These are phyloP conservation scores for Alternaria panax DNA, from an alignment of 2,329 filamentous ascomycete species.

Conservation along the genomic window DNA sequence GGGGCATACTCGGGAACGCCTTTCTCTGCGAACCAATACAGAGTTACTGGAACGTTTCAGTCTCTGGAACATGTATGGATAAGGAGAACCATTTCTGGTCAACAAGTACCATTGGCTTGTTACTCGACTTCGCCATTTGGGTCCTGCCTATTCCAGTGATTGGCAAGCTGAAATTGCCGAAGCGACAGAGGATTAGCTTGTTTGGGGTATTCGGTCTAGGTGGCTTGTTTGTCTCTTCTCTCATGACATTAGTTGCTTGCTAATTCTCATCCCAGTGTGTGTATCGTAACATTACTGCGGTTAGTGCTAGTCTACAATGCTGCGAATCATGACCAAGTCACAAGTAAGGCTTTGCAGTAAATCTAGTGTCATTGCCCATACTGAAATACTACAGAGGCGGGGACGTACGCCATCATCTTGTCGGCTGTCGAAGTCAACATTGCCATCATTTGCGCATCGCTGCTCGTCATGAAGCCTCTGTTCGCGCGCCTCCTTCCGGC, in stretches of 20 bases:
- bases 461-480: constrained; percentile 55
- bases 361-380: not conserved
- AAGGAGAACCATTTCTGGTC: constrained; percentile 35
- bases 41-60: constrained; percentile 35
- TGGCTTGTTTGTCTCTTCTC: constrained; percentile 38
- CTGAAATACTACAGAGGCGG: constrained; percentile 37
- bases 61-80: constrained; percentile 33
- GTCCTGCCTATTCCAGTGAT: constrained; percentile 42
- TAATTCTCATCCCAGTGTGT: constrained; percentile 29
- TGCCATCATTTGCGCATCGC: constrained; percentile 55
- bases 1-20: constrained; percentile 39
- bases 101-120: constrained; percentile 37
- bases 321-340: constrained; percentile 25
- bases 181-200: constrained; percentile 44
- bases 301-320: constrained; percentile 35
- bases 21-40: constrained; percentile 39
- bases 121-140: constrained; percentile 43
- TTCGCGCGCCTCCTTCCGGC: constrained; percentile 46
- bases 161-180: constrained; percentile 39
- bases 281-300: constrained; percentile 40
- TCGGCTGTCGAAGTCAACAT: constrained; percentile 54
- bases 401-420: constrained; percentile 52
- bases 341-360: constrained; percentile 27
- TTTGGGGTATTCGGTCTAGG: constrained; percentile 48
- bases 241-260: not conserved